A percentile compares a stretch with the other conserved stretches of the same genome.
These are phyloP conservation scores for Thyridium curvatum DNA, from an alignment of 2,329 filamentous ascomycete species.

Conservation along the genomic window DNA sequence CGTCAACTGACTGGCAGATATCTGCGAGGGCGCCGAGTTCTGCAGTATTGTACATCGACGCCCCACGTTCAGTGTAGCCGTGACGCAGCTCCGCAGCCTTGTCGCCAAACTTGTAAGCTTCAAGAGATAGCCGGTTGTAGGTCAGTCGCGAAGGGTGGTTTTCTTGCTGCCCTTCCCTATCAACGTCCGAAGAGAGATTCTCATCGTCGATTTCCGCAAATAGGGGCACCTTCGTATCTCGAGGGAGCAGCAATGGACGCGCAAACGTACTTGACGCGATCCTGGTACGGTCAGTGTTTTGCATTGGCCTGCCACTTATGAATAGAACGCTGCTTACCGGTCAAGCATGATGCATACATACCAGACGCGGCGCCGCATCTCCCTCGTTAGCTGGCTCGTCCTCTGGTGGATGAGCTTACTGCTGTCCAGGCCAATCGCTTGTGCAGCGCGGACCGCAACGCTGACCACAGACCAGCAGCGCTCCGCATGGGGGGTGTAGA, in stretches of 20 bases:
- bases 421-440: conserved; percentile 18
- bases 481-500: conserved; percentile 16
- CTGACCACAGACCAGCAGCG: conserved; percentile 22
- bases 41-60: not conserved
- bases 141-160: conserved; percentile 14
- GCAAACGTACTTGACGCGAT: conserved; percentile 19
- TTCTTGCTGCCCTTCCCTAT: conserved; percentile 14
- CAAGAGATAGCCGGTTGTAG: conserved; percentile 11
- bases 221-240: conserved; percentile 6
- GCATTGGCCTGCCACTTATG: too few relatives aligned
- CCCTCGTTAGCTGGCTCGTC: conserved; percentile 14
- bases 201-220: conserved; percentile 22
- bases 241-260: conserved; percentile 13
- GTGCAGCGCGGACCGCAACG: conserved; percentile 19
- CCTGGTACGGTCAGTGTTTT: conserved; percentile 6
- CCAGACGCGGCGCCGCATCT: conserved; percentile 23
- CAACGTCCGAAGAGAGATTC: conserved; percentile 10
- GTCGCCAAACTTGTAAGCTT: conserved; percentile 11
- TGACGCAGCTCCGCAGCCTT: conserved; percentile 2
- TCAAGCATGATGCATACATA: conserved; percentile 20
- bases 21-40: not conserved
- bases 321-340: conserved; percentile 9
- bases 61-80: not conserved
- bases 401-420: not conserved
- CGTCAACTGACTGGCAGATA: not conserved